These are phyloP conservation scores for Stachybotrys chlorohalonatus DNA, from an alignment of 2,329 filamentous ascomycete species.

Conservation along the genomic window DNA sequence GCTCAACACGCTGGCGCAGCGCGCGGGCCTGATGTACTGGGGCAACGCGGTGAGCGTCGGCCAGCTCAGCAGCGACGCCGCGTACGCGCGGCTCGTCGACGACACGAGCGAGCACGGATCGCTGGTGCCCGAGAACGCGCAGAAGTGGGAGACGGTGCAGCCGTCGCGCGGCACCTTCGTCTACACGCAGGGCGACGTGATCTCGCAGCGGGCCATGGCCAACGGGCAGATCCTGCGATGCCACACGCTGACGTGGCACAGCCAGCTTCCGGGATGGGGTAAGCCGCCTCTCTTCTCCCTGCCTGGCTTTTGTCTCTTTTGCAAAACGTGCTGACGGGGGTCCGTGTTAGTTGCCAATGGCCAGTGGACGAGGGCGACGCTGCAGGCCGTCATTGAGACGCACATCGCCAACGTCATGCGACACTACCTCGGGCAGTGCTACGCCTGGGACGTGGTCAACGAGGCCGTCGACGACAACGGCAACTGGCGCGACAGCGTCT, in stretches of 20 bases:
- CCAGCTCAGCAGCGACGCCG: constrained; percentile 36
- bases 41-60: constrained; percentile 55
- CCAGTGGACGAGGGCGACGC: constrained; percentile 47
- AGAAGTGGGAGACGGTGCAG: constrained; percentile 57
- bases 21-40: constrained; percentile 52
- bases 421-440: constrained; percentile 51
- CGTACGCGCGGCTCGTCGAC: constrained; percentile 46
- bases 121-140: constrained; percentile 54
- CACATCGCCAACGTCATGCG: constrained; percentile 51
- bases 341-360: constrained; percentile 10
- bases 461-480: constrained; percentile 52
- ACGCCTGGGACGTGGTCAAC: constrained; percentile 59
- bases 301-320: background rate
- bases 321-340: background rate
- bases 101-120: constrained; percentile 52
- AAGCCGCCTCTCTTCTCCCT: background rate
- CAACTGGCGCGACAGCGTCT: constrained; percentile 41
- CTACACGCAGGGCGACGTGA: constrained; percentile 46
- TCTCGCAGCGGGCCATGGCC: constrained; percentile 35
- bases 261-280: constrained; percentile 20
- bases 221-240: constrained; percentile 49
- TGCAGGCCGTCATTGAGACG: constrained; percentile 39
- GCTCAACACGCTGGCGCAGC: constrained; percentile 44
- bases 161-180: constrained; percentile 46
- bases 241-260: constrained; percentile 48